Evolutionary conservation across 139 green algal species (phyloP), one percentile per base, ranked within the genome.

Genomic region (Diplosphaera chodatii): DNA sequence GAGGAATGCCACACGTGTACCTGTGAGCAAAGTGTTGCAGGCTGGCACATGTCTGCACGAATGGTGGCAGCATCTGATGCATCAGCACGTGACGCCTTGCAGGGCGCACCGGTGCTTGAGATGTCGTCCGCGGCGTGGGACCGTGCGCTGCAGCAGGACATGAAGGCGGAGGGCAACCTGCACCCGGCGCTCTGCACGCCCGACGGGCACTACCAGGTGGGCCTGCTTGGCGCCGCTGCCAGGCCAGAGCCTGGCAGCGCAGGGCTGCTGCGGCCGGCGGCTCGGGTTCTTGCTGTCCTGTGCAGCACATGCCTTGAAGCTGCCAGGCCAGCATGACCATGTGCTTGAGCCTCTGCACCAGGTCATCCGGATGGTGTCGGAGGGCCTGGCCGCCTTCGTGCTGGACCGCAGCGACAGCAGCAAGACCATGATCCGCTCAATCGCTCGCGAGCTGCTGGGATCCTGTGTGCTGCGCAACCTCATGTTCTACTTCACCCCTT

Each of bases 391-490:
- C 67, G 55, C 62, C 0, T 68, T 75, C 21, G 40, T 91, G 55
- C 40, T 93, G 68, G 81, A 85, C 28, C 66, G 64, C 27, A 32
- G 65, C 1, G 85, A 87, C 56, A 62, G 76, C 25, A n/a, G 75
- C 20, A 73, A 80, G 33, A 31, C 67, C 4, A 66, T 80, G 25
- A 66, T 88, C 28, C 76, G 81, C 0, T 67, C 76, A 21, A 70
- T 91, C 32, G 68, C 80, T 41, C 76, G 88, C 3, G 89, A 94
- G 75, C 74, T 94, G 73, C 69, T 94, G 30, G 69, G 78, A 0
- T 72, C 77, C 0, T 86, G 77, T 33, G 80, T 91, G 23, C 75
- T 94, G 59, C 68, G 88, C 18, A 77, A 78, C 13, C 34, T 84
- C 23, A 74, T 94, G 27, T 66, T 77, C 41, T 83, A 74, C 23